Evolutionary conservation across 163 green algal genomes (phyloP).

Genomic region (Chlamydomonas reinhardtii): DNA sequence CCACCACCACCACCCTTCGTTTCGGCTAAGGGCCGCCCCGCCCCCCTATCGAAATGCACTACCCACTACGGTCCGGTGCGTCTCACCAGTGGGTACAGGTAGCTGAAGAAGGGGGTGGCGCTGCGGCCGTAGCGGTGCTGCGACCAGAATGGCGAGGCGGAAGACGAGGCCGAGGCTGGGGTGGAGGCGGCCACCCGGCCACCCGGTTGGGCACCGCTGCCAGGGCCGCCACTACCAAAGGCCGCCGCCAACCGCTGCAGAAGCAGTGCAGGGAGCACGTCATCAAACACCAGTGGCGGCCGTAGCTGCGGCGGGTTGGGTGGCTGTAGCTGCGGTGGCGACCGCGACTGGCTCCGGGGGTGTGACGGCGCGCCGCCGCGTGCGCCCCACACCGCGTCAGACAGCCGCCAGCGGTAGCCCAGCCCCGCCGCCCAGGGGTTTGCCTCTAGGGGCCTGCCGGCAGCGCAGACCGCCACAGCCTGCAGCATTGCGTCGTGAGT

Average conservation of each 20-base stretch:
- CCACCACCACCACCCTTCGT: too few relatives aligned
- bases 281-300: constrained; percentile 5
- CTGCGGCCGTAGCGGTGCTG: constrained; percentile 34
- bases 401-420: constrained; percentile 14
- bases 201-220: too few relatives aligned
- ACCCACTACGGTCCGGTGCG: too few relatives aligned
- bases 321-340: too few relatives aligned
- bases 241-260: constrained; percentile 14
- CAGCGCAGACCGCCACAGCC: neutral
- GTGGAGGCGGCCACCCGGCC: too few relatives aligned
- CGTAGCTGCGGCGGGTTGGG: neutral
- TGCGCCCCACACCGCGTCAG: constrained; percentile 16
- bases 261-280: constrained; percentile 1
- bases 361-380: too few relatives aligned
- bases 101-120: constrained; percentile 42
- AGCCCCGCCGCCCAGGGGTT: constrained; percentile 21
- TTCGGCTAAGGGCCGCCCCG: too few relatives aligned
- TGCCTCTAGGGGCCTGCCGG: neutral
- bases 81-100: constrained; percentile 36
- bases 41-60: too few relatives aligned
- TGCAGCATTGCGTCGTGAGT: too few relatives aligned
- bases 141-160: constrained; percentile 22
- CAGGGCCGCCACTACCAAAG: neutral
- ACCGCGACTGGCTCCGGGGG: too few relatives aligned
- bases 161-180: neutral